Evolutionary conservation across 2,329 filamentous ascomycete species (phyloP).

Genomic region (Nakataea oryzae): DNA sequence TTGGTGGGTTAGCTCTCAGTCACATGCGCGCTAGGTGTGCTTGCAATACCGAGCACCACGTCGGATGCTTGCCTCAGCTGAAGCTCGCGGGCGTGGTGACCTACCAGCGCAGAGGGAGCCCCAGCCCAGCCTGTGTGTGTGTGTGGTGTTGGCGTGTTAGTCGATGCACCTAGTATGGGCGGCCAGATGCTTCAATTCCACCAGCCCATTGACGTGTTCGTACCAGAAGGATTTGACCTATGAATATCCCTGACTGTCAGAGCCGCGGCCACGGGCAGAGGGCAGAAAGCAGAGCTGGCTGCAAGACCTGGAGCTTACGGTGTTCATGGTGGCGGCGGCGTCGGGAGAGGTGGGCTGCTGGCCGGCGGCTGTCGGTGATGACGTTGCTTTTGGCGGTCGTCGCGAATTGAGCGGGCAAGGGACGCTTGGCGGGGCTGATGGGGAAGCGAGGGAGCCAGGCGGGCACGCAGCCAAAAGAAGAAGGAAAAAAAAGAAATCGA

Average conservation of each 20-base stretch:
- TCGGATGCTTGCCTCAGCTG: neutral
- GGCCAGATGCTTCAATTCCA: neutral
- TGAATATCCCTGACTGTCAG: conserved; percentile 16
- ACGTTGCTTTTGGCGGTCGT: neutral
- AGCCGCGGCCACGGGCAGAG: conserved; percentile 13
- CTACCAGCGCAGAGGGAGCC: conserved; percentile 75
- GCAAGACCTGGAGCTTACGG: neutral
- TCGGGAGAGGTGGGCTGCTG: neutral
- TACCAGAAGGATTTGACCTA: conserved; percentile 57
- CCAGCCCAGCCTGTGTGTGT: conserved; percentile 92
- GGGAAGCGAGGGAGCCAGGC: no score
- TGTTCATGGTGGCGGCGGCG: conserved; percentile 8
- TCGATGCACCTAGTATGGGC: neutral
- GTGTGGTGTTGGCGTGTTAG: conserved; percentile 10
- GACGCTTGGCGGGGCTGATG: neutral
- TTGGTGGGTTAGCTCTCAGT: conserved; percentile 3
- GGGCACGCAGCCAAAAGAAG: no score
- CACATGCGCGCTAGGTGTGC: neutral
- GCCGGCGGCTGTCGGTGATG: neutral
- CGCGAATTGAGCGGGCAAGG: neutral
- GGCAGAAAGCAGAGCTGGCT: conserved; percentile 4
- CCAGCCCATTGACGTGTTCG: conserved; percentile 11
- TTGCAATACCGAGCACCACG: neutral
- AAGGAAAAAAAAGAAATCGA: no score
- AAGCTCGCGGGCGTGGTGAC: conserved; percentile 15